Conservation (phyloP, 306 rosid species). For the Geum urbanum region DNA sequence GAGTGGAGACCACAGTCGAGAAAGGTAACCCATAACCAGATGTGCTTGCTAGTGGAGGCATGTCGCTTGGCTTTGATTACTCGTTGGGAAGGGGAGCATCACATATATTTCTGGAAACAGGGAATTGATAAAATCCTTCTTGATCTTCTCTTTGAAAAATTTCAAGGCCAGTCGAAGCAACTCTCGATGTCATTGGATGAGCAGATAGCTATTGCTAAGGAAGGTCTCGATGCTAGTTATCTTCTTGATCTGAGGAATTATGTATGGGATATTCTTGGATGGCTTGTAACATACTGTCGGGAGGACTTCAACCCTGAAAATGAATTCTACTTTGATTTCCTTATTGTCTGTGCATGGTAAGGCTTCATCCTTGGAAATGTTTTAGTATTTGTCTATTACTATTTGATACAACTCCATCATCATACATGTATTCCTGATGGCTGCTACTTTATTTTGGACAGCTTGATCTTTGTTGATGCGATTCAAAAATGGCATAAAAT, state of each 20-base stretch:
- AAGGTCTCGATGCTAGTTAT: conserved; percentile 45
- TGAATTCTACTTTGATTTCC: conserved; percentile 42
- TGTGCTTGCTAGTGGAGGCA: conserved; percentile 58
- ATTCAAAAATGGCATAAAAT: conserved; percentile 46
- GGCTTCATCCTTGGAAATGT: conserved; percentile 15
- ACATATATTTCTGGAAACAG: conserved; percentile 61
- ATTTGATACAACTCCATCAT: neutral
- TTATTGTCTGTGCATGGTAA: conserved; percentile 77
- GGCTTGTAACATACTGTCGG: conserved; percentile 58
- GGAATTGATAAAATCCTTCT: conserved; percentile 67
- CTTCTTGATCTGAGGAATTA: conserved; percentile 50
- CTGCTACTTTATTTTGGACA: conserved; percentile 28
- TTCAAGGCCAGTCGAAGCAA: conserved; percentile 34
- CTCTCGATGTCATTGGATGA: conserved; percentile 46
- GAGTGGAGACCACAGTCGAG: conserved; percentile 34
- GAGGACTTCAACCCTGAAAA: conserved; percentile 51
- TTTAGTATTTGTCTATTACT: neutral
- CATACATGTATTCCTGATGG: neutral
- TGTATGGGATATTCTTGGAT: conserved; percentile 86
- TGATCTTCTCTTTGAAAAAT: conserved; percentile 56
- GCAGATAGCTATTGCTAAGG: conserved; percentile 45
- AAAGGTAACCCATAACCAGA: conserved; percentile 38
- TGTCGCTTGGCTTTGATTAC: conserved; percentile 68
- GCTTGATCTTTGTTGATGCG: conserved; percentile 55
- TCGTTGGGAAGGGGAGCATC: conserved; percentile 84